Percentiles rank a stretch among this genome's conserved stretches.
Evolutionary conservation across 768 basidiomycete species (phyloP).

Genomic region (Leccinum rimulosum): DNA sequence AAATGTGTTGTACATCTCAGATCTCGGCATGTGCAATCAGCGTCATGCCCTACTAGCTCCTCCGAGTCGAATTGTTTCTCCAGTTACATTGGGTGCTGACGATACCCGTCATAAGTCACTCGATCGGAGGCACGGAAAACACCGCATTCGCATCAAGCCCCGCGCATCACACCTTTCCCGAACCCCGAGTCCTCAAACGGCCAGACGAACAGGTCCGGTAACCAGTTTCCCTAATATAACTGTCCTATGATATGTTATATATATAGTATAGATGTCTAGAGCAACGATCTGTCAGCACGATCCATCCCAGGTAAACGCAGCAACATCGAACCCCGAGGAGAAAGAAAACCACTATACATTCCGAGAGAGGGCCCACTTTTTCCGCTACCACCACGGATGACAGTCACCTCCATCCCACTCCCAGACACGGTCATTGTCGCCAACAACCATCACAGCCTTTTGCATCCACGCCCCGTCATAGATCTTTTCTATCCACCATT

Average conservation of each 20-base stretch:
- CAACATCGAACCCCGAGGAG: background rate
- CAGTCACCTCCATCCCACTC: constrained; percentile 26
- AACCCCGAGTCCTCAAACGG: background rate
- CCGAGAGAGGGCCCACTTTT: background rate
- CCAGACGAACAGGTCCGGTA: background rate
- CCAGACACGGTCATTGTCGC: constrained; percentile 25
- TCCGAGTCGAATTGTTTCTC: background rate
- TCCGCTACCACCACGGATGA: constrained; percentile 13
- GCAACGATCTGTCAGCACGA: background rate
- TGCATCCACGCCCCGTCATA: constrained; percentile 40
- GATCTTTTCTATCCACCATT: constrained; percentile 41
- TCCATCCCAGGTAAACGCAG: background rate
- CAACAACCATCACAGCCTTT: constrained; percentile 35
- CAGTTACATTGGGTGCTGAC: background rate
- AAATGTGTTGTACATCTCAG: background rate
- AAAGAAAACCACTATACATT: background rate
- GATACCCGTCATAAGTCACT: background rate
- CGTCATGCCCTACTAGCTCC: no score
- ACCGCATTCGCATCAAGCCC: background rate
- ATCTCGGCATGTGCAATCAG: background rate
- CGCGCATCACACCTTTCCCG: background rate
- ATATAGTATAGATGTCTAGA: background rate
- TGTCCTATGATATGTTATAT: background rate
- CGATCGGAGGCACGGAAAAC: background rate
- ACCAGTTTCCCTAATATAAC: background rate